Conservation (phyloP, 2,329 filamentous ascomycete species). For the Penicillium capsulatum region DNA sequence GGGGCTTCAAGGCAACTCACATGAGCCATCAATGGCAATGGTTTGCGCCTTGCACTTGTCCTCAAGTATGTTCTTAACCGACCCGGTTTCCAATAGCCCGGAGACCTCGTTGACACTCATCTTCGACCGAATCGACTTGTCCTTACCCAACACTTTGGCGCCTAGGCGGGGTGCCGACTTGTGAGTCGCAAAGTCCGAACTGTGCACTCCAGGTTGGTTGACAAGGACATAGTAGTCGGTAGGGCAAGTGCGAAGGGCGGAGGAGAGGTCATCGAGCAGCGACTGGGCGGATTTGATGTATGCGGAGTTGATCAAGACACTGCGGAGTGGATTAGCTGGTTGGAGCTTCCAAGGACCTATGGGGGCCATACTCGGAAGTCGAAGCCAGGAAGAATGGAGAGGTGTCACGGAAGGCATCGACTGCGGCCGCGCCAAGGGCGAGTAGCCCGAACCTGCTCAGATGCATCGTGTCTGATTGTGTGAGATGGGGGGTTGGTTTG, state of each 20-base stretch:
- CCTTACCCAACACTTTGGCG: conserved; percentile 47
- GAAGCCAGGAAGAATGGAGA: conserved; percentile 89
- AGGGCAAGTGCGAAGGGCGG: conserved; percentile 60
- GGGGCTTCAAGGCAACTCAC: conserved; percentile 26
- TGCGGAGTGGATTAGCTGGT: conserved; percentile 29
- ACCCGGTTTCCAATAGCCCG: conserved; percentile 45
- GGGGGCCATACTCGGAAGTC: conserved; percentile 65
- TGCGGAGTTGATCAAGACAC: conserved; percentile 38
- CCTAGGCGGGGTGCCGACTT: conserved; percentile 52
- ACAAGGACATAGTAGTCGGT: conserved; percentile 74
- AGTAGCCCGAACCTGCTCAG: conserved; percentile 43
- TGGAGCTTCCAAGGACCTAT: conserved; percentile 6
- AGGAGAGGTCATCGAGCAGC: conserved; percentile 41
- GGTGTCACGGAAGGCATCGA: conserved; percentile 74
- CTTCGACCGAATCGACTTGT: conserved; percentile 52
- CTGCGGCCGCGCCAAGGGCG: conserved; percentile 54
- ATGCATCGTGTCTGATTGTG: conserved; percentile 38
- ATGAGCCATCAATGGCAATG: conserved; percentile 43
- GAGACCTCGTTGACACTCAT: conserved; percentile 52
- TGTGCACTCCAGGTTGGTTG: conserved; percentile 69
- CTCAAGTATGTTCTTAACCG: conserved; percentile 43
- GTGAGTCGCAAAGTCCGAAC: conserved; percentile 60
- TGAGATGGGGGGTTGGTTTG: conserved; percentile 16
- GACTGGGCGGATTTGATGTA: conserved; percentile 44
- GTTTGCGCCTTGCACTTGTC: conserved; percentile 47